Evolutionary conservation across 208 protist species (phyloP), one percentile per base, ranked within the genome.

Genomic region (Wallacemonas rigidus): DNA sequence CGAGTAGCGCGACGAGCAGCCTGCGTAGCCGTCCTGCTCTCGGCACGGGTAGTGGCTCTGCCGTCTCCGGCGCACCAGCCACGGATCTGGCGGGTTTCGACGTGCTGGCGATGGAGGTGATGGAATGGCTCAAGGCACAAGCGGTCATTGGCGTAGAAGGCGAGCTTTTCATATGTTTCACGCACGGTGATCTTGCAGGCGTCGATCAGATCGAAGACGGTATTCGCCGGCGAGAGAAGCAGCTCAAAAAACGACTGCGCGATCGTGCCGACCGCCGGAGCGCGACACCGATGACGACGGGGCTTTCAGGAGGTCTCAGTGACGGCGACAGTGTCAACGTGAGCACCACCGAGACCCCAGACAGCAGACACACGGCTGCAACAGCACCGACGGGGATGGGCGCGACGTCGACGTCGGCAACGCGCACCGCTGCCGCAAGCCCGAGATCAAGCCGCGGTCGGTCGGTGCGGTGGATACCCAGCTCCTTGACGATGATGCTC

Each of bases 111-210:
- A 72, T 89, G 53, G 90, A 91, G 53, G 77, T 89, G 9, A 85
- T 95, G 14, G 90, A 93, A 72, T 90, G 91, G 69, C 76, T 95
- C 62, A 82, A 79, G 12, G n/a, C 81, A 7, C 71, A 77, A 17
- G 85, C 80, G 9, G 86, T 70, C 7, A 67, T 95, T 36, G 74
- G 62, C 11, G 75, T 95, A 1, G 82, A 90, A 43, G 74, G 76
- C 48, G 84, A 82, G 40, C 73, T 95, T 41, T 79, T 56, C 56
- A 62, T 95, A 2, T 73, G 76, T 51, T 91, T 95, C 73, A 95
- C 87, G 15, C 90, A 95, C 50, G 76, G 82, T 45, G 82, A 86
- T 48, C 63, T 94, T 15, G 62, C 77, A 36, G 74, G 35, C 38
- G 45, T 41, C 2, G 39, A 6, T 3, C n/a, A 43, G 17, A 26